Conservation (phyloP, 1,284 basidiomycete species). For the Ganoderma lingzhi region DNA sequence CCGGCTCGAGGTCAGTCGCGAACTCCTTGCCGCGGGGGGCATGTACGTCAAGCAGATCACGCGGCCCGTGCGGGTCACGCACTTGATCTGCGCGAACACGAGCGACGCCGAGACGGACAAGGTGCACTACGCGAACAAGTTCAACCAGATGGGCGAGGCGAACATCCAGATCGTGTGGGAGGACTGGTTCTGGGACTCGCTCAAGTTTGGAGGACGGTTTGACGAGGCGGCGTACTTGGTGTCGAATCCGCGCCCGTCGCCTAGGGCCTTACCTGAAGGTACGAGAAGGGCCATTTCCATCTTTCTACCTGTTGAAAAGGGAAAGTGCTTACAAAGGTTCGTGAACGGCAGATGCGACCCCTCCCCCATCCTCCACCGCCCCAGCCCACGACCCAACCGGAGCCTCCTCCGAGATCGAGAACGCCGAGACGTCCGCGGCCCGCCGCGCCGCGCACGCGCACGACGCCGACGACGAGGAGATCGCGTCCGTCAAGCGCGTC, state of each 20-base stretch:
- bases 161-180: constrained; percentile 81
- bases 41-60: constrained; percentile 67
- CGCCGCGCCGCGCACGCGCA: constrained; percentile 12
- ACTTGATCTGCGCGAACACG: constrained; percentile 65
- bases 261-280: constrained; percentile 44
- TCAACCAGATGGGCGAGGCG: constrained; percentile 69
- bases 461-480: constrained; percentile 51
- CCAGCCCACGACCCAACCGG: constrained; percentile 12
- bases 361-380: constrained; percentile 19
- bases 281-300: constrained; percentile 11
- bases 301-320: background rate
- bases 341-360: constrained; percentile 8
- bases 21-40: constrained; percentile 62
- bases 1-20: constrained; percentile 64
- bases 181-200: constrained; percentile 87
- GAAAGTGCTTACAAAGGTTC: background rate
- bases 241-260: constrained; percentile 63
- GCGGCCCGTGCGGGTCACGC: constrained; percentile 73
- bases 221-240: constrained; percentile 67
- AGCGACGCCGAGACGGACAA: constrained; percentile 60
- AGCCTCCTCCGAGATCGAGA: constrained; percentile 28
- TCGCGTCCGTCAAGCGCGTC: constrained; percentile 59
- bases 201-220: constrained; percentile 67
- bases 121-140: constrained; percentile 74
- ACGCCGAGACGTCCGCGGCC: constrained; percentile 20